These are phyloP conservation scores for Fusarium sp. DNA, from an alignment of 2,329 filamentous ascomycete genomes.

Conservation along the genomic window DNA sequence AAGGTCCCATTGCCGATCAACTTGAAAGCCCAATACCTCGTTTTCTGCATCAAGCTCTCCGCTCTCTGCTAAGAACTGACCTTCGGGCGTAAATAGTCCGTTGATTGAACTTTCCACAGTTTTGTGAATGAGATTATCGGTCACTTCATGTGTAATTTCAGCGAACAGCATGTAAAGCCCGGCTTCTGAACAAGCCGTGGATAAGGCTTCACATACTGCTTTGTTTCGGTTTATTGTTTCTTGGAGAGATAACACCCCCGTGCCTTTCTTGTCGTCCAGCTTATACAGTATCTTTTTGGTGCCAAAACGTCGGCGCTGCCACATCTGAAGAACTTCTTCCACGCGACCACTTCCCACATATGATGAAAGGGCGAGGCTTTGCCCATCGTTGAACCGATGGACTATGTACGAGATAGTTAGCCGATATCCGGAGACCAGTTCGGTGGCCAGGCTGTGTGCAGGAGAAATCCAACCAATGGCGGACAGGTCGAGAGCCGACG, in stretches of 20 bases:
- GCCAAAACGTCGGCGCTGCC: background rate
- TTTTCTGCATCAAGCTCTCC: background rate
- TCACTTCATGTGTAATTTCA: conserved; percentile 3
- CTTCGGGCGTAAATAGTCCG: conserved; percentile 1
- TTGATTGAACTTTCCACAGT: background rate
- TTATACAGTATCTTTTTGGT: conserved; percentile 6
- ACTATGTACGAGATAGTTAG: conserved; percentile 20
- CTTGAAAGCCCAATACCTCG: conserved; percentile 13
- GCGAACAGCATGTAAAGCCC: conserved; percentile 21
- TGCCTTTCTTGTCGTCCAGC: background rate
- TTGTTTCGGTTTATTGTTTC: background rate
- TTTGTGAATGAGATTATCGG: background rate
- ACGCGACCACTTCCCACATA: background rate
- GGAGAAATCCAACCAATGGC: conserved; percentile 13
- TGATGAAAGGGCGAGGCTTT: background rate
- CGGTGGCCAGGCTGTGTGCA: background rate
- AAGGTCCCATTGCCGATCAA: background rate
- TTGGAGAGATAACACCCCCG: background rate
- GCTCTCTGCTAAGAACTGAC: background rate
- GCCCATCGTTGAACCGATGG: background rate
- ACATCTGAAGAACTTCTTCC: conserved; percentile 1
- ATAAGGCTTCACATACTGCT: conserved; percentile 4
- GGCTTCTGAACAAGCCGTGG: background rate
- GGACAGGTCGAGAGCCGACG: conserved; percentile 19
- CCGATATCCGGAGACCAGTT: conserved; percentile 18